phyloP scores from a whole-genome alignment of 129 eudicot species.

The Oenanthe sinensis region DNA sequence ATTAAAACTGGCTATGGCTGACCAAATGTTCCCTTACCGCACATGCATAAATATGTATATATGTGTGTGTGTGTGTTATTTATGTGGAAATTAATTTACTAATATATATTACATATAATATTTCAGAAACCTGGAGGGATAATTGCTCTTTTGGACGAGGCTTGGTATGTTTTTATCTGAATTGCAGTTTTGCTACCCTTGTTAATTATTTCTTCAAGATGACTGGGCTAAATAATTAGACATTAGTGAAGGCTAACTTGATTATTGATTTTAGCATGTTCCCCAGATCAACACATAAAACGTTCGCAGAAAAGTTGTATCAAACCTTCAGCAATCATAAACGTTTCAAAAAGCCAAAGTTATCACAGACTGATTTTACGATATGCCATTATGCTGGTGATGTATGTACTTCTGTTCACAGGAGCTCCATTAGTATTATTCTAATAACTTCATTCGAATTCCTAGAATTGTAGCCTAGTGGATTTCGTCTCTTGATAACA shows the following conservation, averaged over 20 bases:
- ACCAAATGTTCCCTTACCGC: not conserved
- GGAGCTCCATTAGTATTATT: not conserved
- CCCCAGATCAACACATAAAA: constrained; percentile 82
- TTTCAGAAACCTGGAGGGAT: constrained; percentile 94
- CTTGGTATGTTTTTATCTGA: constrained; percentile 54
- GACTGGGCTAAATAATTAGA: not conserved
- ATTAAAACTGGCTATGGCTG: not conserved
- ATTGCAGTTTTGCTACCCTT: not conserved
- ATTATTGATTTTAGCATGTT: constrained; percentile 54
- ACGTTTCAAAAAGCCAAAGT: constrained; percentile 77
- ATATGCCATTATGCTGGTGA: constrained; percentile 92
- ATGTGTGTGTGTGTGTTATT: not conserved
- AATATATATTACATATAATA: constrained; percentile 15
- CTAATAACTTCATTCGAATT: not conserved
- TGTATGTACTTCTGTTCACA: constrained; percentile 36
- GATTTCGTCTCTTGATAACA: not conserved
- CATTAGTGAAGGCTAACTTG: constrained; percentile 5
- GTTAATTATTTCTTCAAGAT: constrained; percentile 5
- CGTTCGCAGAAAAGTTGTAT: constrained; percentile 83
- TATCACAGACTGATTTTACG: constrained; percentile 74
- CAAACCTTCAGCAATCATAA: constrained; percentile 77
- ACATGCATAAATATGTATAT: not conserved
- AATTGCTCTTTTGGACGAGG: constrained; percentile 92
- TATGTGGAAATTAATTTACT: constrained; percentile 8
- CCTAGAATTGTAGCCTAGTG: not conserved